Evolutionary conservation across 805 yeast species (phyloP).

Genomic region (Lipomyces japonicus): DNA sequence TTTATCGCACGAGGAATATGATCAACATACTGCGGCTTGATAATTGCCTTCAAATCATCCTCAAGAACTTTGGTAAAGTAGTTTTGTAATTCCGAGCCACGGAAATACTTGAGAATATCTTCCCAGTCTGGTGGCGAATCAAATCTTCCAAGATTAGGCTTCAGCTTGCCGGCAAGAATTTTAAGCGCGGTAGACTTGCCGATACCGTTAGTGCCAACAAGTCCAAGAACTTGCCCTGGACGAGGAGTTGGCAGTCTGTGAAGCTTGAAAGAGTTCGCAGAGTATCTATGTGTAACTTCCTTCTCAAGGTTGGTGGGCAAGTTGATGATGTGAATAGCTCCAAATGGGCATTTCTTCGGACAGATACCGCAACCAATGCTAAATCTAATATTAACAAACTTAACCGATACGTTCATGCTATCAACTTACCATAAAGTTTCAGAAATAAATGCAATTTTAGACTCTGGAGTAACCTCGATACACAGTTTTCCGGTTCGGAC

Average conservation of each 20-base stretch:
- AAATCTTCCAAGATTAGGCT: conserved; percentile 89
- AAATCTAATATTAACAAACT: neutral
- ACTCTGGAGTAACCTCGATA: conserved; percentile 89
- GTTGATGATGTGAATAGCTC: conserved; percentile 92
- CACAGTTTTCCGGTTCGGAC: conserved; percentile 96
- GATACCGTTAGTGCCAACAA: conserved; percentile 98
- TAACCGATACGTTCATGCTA: neutral
- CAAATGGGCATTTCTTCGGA: conserved; percentile 97
- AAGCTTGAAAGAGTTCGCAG: conserved; percentile 95
- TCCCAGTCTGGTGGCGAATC: conserved; percentile 98
- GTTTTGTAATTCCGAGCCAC: conserved; percentile 97
- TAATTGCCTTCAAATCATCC: conserved; percentile 91
- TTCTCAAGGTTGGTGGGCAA: conserved; percentile 90
- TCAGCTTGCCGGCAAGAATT: conserved; percentile 94
- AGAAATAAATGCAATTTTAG: conserved; percentile 90
- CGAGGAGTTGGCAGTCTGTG: conserved; percentile 98
- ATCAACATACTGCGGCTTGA: conserved; percentile 98
- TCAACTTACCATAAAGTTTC: conserved; percentile 66
- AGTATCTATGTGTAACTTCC: conserved; percentile 94
- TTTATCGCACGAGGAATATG: conserved; percentile 94
- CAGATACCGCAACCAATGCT: conserved; percentile 98
- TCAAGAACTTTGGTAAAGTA: conserved; percentile 91
- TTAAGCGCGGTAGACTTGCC: conserved; percentile 97
- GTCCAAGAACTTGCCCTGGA: conserved; percentile 97
- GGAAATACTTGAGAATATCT: conserved; percentile 81